A percentile compares a stretch with the other conserved stretches of the same genome.
Evolutionary conservation across 345 rosid species (phyloP).

Genomic region (Eucalyptus cloeziana): DNA sequence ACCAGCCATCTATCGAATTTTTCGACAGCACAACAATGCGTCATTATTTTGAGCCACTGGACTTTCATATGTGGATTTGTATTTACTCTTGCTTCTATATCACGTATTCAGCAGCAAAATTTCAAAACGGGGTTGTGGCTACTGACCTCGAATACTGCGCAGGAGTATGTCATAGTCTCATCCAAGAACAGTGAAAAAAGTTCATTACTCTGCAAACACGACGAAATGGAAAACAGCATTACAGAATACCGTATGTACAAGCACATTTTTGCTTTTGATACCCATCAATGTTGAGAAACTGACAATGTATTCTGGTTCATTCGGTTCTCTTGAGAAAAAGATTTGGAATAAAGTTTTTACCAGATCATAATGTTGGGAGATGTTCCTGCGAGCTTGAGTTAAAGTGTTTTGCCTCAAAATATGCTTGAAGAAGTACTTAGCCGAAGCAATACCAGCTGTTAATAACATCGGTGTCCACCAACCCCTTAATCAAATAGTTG

Average conservation of each 20-base stretch:
- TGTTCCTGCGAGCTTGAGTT: constrained; percentile 89
- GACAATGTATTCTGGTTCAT: neutral
- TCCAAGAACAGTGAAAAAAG: constrained; percentile 70
- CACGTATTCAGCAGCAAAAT: neutral
- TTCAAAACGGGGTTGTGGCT: neutral
- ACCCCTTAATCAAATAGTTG: constrained; percentile 28
- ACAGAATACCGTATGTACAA: neutral
- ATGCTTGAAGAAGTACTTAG: constrained; percentile 69
- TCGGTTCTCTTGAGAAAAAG: neutral
- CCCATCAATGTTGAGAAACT: neutral
- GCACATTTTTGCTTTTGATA: neutral
- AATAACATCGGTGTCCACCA: constrained; percentile 92
- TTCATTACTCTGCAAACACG: constrained; percentile 52
- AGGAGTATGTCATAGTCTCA: constrained; percentile 84
- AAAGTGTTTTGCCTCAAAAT: constrained; percentile 60
- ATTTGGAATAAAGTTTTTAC: constrained; percentile 5
- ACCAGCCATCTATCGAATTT: constrained; percentile 26
- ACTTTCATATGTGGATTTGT: neutral
- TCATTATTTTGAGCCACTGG: neutral
- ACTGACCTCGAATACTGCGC: constrained; percentile 67
- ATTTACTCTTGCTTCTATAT: neutral
- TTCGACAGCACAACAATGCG: neutral
- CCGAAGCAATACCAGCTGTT: constrained; percentile 67
- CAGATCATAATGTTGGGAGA: constrained; percentile 88
- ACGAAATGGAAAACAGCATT: neutral